A percentile compares a stretch with the other conserved stretches of the same genome.
Conservation (phyloP, 208 protist genomes). For the Crithidia thermophila region DNA sequence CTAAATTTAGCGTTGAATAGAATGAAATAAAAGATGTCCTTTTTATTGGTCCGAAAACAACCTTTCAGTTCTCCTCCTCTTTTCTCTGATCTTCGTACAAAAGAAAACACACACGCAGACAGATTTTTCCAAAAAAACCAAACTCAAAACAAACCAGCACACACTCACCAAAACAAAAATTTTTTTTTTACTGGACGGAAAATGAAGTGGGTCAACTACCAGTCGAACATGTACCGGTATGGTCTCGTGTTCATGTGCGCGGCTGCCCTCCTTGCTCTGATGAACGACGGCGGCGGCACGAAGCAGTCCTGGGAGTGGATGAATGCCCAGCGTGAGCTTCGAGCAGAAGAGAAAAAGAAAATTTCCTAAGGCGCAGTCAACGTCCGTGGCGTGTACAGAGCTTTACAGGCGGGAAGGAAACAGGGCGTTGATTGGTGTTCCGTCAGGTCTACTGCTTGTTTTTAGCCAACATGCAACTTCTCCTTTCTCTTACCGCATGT, state of each 20-base stretch:
- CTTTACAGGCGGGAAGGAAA: not conserved
- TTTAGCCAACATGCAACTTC: too few relatives aligned
- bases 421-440: not conserved
- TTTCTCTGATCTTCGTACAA: slow-evolving; percentile 5
- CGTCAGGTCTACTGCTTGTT: too few relatives aligned
- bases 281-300: slow-evolving; percentile 44
- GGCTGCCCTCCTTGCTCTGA: slow-evolving; percentile 46
- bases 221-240: slow-evolving; percentile 69
- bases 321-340: slow-evolving; percentile 42
- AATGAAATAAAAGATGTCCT: too few relatives aligned
- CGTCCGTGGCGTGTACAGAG: not conserved
- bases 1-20: too few relatives aligned
- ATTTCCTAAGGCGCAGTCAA: not conserved
- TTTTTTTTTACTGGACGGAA: slow-evolving; percentile 11
- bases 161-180: not conserved
- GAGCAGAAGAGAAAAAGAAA: slow-evolving; percentile 33
- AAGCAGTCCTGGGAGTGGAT: slow-evolving; percentile 78
- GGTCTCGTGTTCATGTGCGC: slow-evolving; percentile 83
- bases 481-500: too few relatives aligned
- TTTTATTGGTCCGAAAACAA: too few relatives aligned
- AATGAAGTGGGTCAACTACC: slow-evolving; percentile 45
- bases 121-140: not conserved
- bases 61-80: not conserved
- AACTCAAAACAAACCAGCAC: too few relatives aligned
- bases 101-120: not conserved